These are phyloP conservation scores for Chlamydomonas applanata DNA, from an alignment of 139 green algal species.

Conservation along the genomic window DNA sequence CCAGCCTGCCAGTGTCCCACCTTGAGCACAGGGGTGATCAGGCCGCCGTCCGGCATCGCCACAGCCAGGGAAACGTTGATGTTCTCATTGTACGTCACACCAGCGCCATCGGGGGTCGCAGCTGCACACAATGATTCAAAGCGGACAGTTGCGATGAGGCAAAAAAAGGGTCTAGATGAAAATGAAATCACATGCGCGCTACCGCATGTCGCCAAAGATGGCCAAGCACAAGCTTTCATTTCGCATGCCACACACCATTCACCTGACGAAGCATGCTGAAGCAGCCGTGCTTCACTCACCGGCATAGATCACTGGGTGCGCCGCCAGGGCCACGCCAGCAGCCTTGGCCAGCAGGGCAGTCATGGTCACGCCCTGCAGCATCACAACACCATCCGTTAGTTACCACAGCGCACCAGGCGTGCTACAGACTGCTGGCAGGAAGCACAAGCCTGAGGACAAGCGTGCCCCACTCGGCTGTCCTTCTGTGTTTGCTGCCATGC, in stretches of 20 bases:
- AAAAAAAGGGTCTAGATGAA: neutral
- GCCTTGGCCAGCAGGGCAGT: slow-evolving; percentile 96
- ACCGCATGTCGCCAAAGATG: neutral
- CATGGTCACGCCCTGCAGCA: slow-evolving; percentile 91
- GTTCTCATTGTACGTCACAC: slow-evolving; percentile 91
- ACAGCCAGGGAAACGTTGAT: slow-evolving; percentile 96
- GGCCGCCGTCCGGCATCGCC: slow-evolving; percentile 92
- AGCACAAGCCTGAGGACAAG: no score
- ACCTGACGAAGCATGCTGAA: neutral
- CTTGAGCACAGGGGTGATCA: slow-evolving; percentile 98
- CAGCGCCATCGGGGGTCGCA: slow-evolving; percentile 80
- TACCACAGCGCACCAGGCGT: no score
- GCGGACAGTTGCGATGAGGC: neutral
- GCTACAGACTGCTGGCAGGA: no score
- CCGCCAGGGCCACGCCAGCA: slow-evolving; percentile 80
- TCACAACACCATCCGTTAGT: neutral
- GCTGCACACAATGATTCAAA: slow-evolving; percentile 34
- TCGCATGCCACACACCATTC: neutral
- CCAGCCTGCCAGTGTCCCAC: no score
- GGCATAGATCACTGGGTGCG: slow-evolving; percentile 91
- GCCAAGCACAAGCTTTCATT: no score
- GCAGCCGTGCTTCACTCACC: slow-evolving; percentile 33
- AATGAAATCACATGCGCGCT: neutral
- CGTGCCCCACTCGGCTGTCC: no score
- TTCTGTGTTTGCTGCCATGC: no score